Conservation (phyloP, 2,329 filamentous ascomycete genomes). For the Fusarium verticillioides region DNA sequence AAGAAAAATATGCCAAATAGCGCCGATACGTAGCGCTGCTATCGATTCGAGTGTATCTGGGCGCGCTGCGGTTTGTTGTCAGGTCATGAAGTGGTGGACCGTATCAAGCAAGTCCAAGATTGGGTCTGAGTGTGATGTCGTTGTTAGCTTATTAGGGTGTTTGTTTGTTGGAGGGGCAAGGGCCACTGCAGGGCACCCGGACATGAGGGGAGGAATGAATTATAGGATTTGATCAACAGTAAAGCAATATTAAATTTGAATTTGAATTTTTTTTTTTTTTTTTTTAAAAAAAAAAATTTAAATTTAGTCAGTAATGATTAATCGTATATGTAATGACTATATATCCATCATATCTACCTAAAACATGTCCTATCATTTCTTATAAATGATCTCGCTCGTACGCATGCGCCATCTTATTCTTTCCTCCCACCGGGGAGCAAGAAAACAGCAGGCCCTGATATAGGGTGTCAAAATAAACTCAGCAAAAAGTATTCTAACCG, state of each 20-base stretch:
- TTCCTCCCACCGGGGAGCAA: constrained; percentile 5
- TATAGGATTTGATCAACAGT: neutral
- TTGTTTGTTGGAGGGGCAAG: constrained; percentile 39
- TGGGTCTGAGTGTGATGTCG: constrained; percentile 21
- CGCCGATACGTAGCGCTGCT: neutral
- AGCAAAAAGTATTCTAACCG: neutral
- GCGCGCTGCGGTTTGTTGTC: neutral
- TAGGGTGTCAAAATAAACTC: neutral
- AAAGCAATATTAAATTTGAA: neutral
- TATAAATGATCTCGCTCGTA: neutral
- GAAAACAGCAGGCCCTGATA: neutral
- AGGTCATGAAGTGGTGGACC: neutral
- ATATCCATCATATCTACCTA: neutral
- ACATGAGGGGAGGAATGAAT: neutral
- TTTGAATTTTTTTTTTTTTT: no score
- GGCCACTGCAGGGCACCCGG: neutral
- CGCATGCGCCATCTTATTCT: neutral
- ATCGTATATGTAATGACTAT: neutral
- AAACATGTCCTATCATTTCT: neutral
- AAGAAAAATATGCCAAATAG: neutral
- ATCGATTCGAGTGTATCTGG: neutral
- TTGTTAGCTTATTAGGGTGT: constrained; percentile 21
- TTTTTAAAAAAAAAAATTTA: no score
- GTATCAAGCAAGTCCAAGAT: neutral
- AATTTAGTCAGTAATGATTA: neutral